phyloP scores from a whole-genome alignment of 2,329 filamentous ascomycete genomes.

The Fusarium circinatum region DNA sequence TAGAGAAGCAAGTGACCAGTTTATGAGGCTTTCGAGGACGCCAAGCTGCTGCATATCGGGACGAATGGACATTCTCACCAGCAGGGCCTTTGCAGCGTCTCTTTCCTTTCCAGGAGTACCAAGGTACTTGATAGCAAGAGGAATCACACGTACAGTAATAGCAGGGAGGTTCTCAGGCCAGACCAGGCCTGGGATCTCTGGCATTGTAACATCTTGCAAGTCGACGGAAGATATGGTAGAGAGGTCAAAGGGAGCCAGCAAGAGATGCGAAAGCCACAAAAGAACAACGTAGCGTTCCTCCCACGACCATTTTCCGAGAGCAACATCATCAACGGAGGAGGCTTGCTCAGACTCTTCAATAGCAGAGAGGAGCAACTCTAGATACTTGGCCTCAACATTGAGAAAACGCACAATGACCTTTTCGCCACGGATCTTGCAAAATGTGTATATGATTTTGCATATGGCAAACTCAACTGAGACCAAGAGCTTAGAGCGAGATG shows the following conservation, averaged over 20 bases:
- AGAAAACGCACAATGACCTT: constrained; percentile 93
- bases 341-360: constrained; percentile 69
- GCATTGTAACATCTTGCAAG: constrained; percentile 57
- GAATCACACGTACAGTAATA: constrained; percentile 76
- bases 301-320: constrained; percentile 70
- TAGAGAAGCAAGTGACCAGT: constrained; percentile 76
- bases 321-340: constrained; percentile 28
- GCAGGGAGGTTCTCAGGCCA: constrained; percentile 72
- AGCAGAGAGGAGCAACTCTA: constrained; percentile 81
- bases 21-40: constrained; percentile 73
- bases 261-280: constrained; percentile 85
- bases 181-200: constrained; percentile 58
- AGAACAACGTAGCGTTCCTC: constrained; percentile 89
- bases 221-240: constrained; percentile 79
- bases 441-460: constrained; percentile 82
- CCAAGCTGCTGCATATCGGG: constrained; percentile 87
- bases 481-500: constrained; percentile 53
- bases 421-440: constrained; percentile 94
- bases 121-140: constrained; percentile 77
- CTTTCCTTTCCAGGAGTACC: constrained; percentile 84
- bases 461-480: constrained; percentile 75
- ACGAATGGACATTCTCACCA: constrained; percentile 84
- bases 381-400: constrained; percentile 86
- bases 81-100: constrained; percentile 83
- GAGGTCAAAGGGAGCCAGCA: constrained; percentile 90